phyloP scores from a whole-genome alignment of 306 rosid species.

The Quercus robur region DNA sequence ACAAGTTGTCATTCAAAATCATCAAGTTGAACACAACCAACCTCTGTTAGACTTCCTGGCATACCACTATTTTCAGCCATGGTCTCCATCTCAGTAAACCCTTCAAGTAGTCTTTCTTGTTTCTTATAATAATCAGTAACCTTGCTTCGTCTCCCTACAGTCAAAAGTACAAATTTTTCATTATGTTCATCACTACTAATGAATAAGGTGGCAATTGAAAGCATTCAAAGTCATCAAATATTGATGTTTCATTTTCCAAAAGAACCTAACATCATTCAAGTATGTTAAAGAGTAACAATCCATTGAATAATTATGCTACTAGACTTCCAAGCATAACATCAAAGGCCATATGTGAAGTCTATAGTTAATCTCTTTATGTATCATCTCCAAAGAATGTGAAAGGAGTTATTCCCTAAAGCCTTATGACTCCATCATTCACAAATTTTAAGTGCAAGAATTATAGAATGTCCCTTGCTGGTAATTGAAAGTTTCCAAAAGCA shows the following conservation, averaged over 20 bases:
- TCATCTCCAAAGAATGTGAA: too few species aligned
- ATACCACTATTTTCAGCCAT: not conserved
- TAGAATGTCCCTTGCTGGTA: too few species aligned
- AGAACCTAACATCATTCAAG: not conserved
- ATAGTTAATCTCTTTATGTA: too few species aligned
- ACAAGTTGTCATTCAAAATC: too few species aligned
- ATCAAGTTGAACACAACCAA: slow-evolving; percentile 16
- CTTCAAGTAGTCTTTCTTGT: slow-evolving; percentile 78
- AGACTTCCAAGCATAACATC: not conserved
- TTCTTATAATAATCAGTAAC: slow-evolving; percentile 70
- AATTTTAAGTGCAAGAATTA: too few species aligned
- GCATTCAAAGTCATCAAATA: not conserved
- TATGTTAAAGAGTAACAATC: too few species aligned
- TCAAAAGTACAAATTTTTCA: not conserved
- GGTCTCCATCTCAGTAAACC: slow-evolving; percentile 22
- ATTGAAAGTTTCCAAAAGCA: too few species aligned
- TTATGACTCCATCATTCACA: too few species aligned
- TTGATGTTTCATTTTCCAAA: not conserved
- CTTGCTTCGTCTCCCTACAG: slow-evolving; percentile 48
- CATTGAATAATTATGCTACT: too few species aligned
- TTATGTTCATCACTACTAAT: not conserved
- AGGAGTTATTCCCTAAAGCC: too few species aligned
- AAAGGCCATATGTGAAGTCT: too few species aligned
- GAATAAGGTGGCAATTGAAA: not conserved
- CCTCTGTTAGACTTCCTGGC: slow-evolving; percentile 71